Conservation (phyloP, 208 protist species). For the Strigomonas galati region DNA sequence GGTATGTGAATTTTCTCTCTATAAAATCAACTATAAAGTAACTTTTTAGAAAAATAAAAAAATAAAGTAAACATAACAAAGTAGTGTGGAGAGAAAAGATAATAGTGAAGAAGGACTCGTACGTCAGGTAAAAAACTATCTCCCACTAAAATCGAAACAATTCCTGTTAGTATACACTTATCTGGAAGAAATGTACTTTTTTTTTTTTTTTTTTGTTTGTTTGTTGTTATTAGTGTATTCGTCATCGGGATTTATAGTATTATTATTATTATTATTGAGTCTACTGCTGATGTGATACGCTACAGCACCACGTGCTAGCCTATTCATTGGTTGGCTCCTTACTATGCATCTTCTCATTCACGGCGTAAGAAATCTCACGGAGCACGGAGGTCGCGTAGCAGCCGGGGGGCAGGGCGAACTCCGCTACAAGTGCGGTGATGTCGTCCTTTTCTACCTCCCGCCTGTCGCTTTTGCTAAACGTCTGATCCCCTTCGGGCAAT, state of each 20-base stretch:
- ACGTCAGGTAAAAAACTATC: too few species aligned
- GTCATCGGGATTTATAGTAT: too few species aligned
- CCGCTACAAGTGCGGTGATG: constrained; percentile 38
- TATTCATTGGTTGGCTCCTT: neutral
- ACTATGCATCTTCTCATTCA: constrained; percentile 38
- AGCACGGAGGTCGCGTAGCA: constrained; percentile 86
- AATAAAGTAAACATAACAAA: neutral
- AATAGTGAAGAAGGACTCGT: too few species aligned
- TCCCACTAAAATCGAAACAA: neutral
- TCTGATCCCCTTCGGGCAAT: constrained; percentile 5
- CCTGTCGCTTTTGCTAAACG: neutral
- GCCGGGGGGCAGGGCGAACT: constrained; percentile 80
- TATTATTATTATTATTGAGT: too few species aligned
- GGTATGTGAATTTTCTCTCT: constrained; percentile 9
- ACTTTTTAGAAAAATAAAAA: constrained; percentile 5
- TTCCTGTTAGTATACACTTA: neutral
- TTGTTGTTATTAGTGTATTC: too few species aligned
- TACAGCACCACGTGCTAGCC: too few species aligned
- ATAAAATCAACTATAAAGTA: neutral
- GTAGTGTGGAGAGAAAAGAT: neutral
- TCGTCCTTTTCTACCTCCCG: constrained; percentile 16
- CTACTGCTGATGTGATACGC: too few species aligned
- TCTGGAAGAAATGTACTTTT: neutral
- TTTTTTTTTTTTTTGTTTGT: constrained; percentile 14
- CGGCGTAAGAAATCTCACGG: constrained; percentile 62